These are phyloP conservation scores for Paraglomus brasilianum DNA, from an alignment of 192 early-diverging fungal genomes.

Conservation along the genomic window DNA sequence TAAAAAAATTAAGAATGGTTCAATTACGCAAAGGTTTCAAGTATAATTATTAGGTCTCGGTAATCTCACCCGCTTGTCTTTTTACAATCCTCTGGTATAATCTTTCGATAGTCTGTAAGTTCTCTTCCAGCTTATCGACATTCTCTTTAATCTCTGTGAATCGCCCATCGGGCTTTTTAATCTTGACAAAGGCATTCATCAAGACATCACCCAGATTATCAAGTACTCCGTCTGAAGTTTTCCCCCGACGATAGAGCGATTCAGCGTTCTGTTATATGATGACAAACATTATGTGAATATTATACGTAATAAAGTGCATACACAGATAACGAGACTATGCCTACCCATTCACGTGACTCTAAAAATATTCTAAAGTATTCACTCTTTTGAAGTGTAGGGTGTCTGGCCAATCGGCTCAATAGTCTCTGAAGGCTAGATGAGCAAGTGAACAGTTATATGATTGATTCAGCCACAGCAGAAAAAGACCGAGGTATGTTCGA, in stretches of 20 bases:
- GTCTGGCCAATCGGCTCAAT: constrained; percentile 74
- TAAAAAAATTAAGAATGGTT: not conserved
- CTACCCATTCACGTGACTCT: constrained; percentile 76
- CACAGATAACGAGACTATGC: not conserved
- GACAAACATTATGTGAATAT: not conserved
- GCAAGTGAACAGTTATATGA: no score
- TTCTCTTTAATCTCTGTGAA: constrained; percentile 82
- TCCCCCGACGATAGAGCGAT: constrained; percentile 45
- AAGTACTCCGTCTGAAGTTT: constrained; percentile 58
- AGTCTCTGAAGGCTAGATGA: constrained; percentile 75
- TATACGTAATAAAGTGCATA: not conserved
- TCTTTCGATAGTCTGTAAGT: constrained; percentile 82
- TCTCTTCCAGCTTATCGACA: constrained; percentile 83
- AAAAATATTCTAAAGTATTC: constrained; percentile 76
- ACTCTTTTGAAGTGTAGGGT: constrained; percentile 76
- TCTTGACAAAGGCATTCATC: constrained; percentile 86
- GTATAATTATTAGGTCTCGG: not conserved
- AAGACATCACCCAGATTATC: constrained; percentile 83
- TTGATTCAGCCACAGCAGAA: no score
- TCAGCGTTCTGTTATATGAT: constrained; percentile 35
- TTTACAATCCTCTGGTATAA: constrained; percentile 74
- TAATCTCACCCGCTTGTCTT: constrained; percentile 59
- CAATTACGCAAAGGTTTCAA: not conserved
- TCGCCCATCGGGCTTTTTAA: constrained; percentile 82
- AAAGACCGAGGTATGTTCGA: no score